These are phyloP conservation scores for Taphrina betulina DNA, from an alignment of 1,139 yeast genomes.

Conservation along the genomic window DNA sequence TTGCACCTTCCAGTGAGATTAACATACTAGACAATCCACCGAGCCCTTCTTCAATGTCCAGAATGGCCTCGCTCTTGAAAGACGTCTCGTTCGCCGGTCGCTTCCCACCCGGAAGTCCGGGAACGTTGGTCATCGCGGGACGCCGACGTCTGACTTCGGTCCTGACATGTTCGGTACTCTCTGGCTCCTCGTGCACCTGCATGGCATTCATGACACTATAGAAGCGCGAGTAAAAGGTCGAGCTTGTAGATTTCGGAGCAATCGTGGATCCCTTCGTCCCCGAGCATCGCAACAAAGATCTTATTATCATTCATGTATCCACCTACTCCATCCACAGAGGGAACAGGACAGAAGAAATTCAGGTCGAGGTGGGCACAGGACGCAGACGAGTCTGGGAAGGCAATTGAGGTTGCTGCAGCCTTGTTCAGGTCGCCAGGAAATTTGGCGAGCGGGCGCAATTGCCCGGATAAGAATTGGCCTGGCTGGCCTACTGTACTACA, in stretches of 20 bases:
- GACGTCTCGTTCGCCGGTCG: no score
- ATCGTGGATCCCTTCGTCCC: not conserved
- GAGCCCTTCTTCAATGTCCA: not conserved
- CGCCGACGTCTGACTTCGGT: no score
- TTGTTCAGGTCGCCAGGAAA: no score
- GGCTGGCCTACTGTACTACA: no score
- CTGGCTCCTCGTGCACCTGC: slow-evolving; percentile 10
- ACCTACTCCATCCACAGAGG: not conserved
- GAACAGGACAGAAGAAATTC: not conserved
- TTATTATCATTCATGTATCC: slow-evolving; percentile 17
- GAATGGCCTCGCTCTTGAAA: not conserved
- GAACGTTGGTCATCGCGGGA: not conserved
- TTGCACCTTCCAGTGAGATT: not conserved
- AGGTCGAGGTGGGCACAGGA: no score
- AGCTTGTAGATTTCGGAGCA: not conserved
- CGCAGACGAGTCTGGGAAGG: no score
- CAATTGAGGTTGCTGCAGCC: no score
- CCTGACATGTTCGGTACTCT: no score
- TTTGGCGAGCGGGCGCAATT: no score
- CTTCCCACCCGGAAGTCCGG: no score
- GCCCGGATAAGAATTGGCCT: no score
- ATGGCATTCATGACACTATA: slow-evolving; percentile 30
- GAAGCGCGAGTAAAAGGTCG: slow-evolving; percentile 18
- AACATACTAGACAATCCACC: not conserved
- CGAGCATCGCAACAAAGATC: slow-evolving; percentile 5